Conservation (phyloP, 2,329 filamentous ascomycete genomes). For the Fonsecaea multimorphosa region DNA sequence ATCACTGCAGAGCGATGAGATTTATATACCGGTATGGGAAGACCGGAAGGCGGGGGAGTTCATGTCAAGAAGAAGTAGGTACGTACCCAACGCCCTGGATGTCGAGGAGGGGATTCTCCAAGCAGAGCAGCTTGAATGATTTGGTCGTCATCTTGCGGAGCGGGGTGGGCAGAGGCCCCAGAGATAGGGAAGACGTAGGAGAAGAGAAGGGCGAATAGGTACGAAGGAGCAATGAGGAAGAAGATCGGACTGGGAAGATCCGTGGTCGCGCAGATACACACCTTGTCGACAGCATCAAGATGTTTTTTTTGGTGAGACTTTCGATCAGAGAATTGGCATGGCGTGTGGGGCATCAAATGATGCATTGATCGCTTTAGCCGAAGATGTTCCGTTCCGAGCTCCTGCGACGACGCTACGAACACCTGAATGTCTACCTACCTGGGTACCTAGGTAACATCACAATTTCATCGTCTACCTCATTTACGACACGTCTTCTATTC, state of each 20-base stretch:
- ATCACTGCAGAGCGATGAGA: constrained; percentile 62
- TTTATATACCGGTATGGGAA: no score
- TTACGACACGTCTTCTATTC: background rate
- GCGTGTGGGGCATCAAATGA: constrained; percentile 5
- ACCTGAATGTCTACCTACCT: no score
- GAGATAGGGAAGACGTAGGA: background rate
- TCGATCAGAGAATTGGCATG: background rate
- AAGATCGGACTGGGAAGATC: background rate
- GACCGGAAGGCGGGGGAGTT: constrained; percentile 7
- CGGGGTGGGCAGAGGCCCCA: constrained; percentile 5
- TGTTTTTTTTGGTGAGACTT: background rate
- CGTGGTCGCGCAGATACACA: background rate
- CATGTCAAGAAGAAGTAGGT: background rate
- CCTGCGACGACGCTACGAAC: background rate
- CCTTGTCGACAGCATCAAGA: constrained; percentile 7
- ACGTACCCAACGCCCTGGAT: constrained; percentile 80
- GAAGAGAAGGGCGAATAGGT: background rate
- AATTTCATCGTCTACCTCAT: background rate
- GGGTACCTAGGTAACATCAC: no score
- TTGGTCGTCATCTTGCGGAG: constrained; percentile 69
- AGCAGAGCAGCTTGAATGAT: constrained; percentile 85
- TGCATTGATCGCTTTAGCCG: constrained; percentile 13
- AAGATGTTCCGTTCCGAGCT: constrained; percentile 10
- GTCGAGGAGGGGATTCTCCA: constrained; percentile 98
- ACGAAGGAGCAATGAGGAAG: background rate